phyloP scores from a whole-genome alignment of 2,329 filamentous ascomycete genomes.

The Aureobasidium zeae region DNA sequence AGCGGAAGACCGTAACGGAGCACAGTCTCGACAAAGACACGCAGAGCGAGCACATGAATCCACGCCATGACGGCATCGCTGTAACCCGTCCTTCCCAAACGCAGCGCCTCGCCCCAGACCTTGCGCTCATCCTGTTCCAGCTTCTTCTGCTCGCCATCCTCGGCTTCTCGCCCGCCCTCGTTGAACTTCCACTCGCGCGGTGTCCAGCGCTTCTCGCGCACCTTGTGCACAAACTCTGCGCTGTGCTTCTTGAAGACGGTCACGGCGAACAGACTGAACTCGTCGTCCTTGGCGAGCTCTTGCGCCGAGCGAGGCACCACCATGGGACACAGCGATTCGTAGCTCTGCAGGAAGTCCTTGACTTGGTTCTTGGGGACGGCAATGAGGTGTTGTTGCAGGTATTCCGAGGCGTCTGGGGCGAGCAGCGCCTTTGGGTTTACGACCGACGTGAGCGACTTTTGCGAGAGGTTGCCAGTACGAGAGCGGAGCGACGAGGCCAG shows the following conservation, averaged over 20 bases:
- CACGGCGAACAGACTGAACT: constrained; percentile 80
- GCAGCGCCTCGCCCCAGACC: constrained; percentile 82
- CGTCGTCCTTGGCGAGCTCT: constrained; percentile 74
- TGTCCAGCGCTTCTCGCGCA: constrained; percentile 86
- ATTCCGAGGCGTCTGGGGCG: constrained; percentile 76
- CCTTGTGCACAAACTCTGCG: constrained; percentile 82
- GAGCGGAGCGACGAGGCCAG: constrained; percentile 73
- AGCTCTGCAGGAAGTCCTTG: constrained; percentile 82
- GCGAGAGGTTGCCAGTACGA: constrained; percentile 88
- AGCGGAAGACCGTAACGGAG: constrained; percentile 86
- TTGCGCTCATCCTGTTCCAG: constrained; percentile 79
- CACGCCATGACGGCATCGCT: constrained; percentile 94
- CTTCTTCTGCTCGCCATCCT: constrained; percentile 75
- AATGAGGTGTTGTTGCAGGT: constrained; percentile 89
- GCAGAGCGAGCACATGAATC: constrained; percentile 81
- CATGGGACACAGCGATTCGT: constrained; percentile 79
- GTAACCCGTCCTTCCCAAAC: constrained; percentile 83
- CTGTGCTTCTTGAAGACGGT: constrained; percentile 90
- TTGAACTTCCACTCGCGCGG: constrained; percentile 90
- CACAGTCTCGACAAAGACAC: constrained; percentile 98
- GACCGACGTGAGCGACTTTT: constrained; percentile 84
- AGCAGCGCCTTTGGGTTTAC: constrained; percentile 66
- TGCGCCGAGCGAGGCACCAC: constrained; percentile 82
- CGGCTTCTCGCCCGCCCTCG: constrained; percentile 80
- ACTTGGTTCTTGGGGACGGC: constrained; percentile 71